Base-by-base conservation (phyloP, 805 yeast genomes). In the Schwanniomyces pseudopolymorphus region DNA sequence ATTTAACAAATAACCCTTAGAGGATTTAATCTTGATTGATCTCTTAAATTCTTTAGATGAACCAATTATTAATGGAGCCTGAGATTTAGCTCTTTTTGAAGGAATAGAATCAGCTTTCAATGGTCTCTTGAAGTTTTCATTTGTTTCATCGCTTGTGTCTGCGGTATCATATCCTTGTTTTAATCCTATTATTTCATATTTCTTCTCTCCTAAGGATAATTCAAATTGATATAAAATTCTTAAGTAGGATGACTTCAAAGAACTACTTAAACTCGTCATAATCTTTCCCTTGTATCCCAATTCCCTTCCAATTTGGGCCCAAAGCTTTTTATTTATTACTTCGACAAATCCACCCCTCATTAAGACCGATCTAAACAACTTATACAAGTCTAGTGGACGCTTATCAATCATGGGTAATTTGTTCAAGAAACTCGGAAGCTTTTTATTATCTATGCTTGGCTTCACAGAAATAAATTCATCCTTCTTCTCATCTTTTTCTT, bases 251-350 rank as follows among this genome's bases (percentile, higher is more conserved):
- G 80, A 63, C 56, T 84, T 80, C 49, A 87, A 66, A 1, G 89
- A 78, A 13, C 89, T 78, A 11, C 89, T 82, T 39, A 86, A 62
- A 10, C 89, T 83, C 26, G 87, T 83, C 79, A 84, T 83, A 43
- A 83, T 81, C 53, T 81, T 77, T 2, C 89, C 89, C 26, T 81
- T 77, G 59, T 83, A 86, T 0, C 96, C 95, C 42, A 89, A 66
- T 55, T 87, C 96, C 45, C 90, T 72, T 11, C 92, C 92, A 8
- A 89, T 78, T 57, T 86, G 89, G 1, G 89, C 89, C 96, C 96
- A 89, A 39, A 80, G 70, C 56, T 86, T 85, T 46, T 77, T 77
- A 45, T 75, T 63, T 39, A 85, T 78, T n/a, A 88, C 90, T 9
- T 65, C 72, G 9, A 73, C 71, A 58, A 74, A 83, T 0, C 95